Percentiles rank a stretch among this genome's conserved stretches.
Conservation (phyloP, 179 eudicot species). For the Beta macrorhiza region DNA sequence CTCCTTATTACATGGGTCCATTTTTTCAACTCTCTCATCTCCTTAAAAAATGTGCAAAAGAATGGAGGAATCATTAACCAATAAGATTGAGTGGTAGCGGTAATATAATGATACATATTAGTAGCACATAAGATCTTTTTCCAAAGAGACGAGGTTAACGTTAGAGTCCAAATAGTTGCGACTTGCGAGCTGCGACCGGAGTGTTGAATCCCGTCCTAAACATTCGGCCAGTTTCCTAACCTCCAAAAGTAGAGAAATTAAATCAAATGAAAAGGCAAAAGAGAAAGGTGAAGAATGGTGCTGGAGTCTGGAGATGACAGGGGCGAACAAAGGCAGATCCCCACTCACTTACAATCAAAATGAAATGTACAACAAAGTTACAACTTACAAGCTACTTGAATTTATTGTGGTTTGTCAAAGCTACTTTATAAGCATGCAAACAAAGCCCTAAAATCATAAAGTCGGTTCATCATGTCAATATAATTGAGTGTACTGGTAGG, state of each 20-base stretch:
- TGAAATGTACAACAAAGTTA: constrained; percentile 3
- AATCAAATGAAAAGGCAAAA: too few species aligned
- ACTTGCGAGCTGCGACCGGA: neutral
- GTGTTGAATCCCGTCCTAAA: neutral
- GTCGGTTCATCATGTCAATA: neutral
- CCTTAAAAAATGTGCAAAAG: too few species aligned
- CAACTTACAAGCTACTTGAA: neutral
- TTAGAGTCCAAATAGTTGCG: neutral
- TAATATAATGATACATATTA: too few species aligned
- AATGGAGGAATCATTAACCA: too few species aligned
- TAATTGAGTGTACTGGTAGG: neutral
- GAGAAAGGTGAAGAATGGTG: neutral
- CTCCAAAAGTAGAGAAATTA: too few species aligned
- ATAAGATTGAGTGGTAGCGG: too few species aligned
- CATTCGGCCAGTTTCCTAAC: neutral
- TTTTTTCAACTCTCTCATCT: too few species aligned
- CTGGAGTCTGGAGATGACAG: constrained; percentile 3
- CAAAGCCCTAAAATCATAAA: too few species aligned
- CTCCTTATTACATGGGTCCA: too few species aligned
- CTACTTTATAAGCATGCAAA: constrained; percentile 10
- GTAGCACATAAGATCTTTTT: too few species aligned
- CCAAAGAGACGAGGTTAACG: neutral
- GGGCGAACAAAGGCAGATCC: neutral
- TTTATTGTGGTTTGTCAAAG: neutral
- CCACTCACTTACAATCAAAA: constrained; percentile 18